Conservation (phyloP, 257 asterid genomes). For the Petunia secreta region DNA sequence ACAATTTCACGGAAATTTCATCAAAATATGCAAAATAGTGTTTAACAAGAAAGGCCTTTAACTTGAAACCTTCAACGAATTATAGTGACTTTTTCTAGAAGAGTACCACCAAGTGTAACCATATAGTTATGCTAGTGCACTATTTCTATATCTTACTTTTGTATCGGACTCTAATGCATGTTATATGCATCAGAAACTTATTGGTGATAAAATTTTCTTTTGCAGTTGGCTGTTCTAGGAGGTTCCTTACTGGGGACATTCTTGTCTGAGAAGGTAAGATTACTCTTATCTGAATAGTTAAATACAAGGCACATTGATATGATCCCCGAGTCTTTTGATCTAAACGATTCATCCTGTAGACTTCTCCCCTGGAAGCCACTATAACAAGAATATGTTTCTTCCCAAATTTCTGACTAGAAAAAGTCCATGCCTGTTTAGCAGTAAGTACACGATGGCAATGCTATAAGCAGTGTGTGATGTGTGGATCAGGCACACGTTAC, state of each 20-base stretch:
- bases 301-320: neutral
- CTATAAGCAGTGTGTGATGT: too few relatives aligned
- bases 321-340: neutral
- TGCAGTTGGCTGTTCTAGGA: constrained; percentile 97
- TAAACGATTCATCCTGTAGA: neutral
- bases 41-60: neutral
- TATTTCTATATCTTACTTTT: neutral
- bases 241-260: constrained; percentile 91
- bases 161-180: neutral
- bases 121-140: neutral
- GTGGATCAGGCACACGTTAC: too few relatives aligned
- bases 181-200: neutral
- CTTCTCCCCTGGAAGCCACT: neutral
- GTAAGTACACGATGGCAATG: neutral
- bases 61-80: neutral
- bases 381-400: neutral
- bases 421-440: neutral
- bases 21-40: neutral
- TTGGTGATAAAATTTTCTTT: neutral
- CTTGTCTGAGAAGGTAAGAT: constrained; percentile 84
- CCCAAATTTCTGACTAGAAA: neutral
- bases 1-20: neutral
- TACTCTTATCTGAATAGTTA: neutral
- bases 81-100: neutral
- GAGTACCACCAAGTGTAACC: neutral